Evolutionary conservation across 164 flowering plant species (phyloP).

Genomic region (Piper betle): DNA sequence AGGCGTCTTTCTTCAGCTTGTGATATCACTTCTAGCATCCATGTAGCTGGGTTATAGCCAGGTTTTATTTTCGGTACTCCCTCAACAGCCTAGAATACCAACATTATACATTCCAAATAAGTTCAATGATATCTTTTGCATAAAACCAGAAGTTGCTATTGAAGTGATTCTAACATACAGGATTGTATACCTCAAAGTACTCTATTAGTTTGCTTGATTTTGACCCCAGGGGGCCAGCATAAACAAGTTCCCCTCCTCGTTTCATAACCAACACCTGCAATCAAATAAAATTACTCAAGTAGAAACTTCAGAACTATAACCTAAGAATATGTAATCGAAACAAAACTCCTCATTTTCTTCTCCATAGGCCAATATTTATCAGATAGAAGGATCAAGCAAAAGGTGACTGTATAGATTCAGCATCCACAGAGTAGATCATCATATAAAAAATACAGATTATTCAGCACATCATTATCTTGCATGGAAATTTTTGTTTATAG

Average conservation of each 20-base stretch:
- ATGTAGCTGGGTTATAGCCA: conserved; percentile 87
- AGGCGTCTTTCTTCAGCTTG: conserved; percentile 60
- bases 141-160: neutral
- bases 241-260: conserved; percentile 88
- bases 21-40: conserved; percentile 96
- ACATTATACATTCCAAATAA: neutral
- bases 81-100: conserved; percentile 49
- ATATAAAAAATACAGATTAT: no score
- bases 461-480: no score
- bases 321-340: no score
- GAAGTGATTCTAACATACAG: neutral
- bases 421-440: no score
- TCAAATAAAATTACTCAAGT: neutral
- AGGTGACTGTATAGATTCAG: no score
- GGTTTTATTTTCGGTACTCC: conserved; percentile 72
- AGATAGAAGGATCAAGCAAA: no score
- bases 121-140: neutral
- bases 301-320: no score
- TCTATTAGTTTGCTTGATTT: conserved; percentile 59
- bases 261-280: conserved; percentile 86
- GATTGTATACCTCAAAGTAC: conserved; percentile 63
- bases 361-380: no score
- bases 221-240: conserved; percentile 85
- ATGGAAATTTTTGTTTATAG: no score
- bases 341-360: no score